Evolutionary conservation across 2,329 filamentous ascomycete species (phyloP).

Genomic region (Arthrobotrys megalospora): DNA sequence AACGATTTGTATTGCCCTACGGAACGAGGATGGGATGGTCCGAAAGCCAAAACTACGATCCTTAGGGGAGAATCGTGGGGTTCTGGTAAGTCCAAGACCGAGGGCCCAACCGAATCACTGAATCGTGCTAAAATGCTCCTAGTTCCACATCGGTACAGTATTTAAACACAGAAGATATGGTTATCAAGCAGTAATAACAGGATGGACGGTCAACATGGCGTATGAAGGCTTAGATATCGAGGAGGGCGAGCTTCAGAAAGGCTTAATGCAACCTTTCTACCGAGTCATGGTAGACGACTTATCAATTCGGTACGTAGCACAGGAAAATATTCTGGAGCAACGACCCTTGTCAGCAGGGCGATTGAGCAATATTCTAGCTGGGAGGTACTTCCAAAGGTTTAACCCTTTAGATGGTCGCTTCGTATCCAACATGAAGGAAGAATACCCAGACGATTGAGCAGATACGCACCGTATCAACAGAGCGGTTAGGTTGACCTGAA

Average conservation of each 20-base stretch:
- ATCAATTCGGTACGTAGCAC: constrained; percentile 79
- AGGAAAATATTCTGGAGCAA: constrained; percentile 83
- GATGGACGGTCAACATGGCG: constrained; percentile 75
- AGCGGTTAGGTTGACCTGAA: background rate
- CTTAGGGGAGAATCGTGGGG: constrained; percentile 54
- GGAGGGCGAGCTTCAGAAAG: constrained; percentile 73
- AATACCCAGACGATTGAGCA: constrained; percentile 85
- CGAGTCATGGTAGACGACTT: constrained; percentile 81
- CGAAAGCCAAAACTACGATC: constrained; percentile 66
- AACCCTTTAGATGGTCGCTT: constrained; percentile 78
- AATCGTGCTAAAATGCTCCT: constrained; percentile 17
- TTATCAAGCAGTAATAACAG: constrained; percentile 85
- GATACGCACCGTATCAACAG: background rate
- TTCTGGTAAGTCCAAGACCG: constrained; percentile 65
- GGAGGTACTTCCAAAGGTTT: constrained; percentile 90
- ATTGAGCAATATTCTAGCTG: constrained; percentile 77
- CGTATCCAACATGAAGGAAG: constrained; percentile 84
- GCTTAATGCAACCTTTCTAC: constrained; percentile 81
- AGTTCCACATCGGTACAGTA: constrained; percentile 83
- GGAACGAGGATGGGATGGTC: constrained; percentile 72
- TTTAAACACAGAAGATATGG: constrained; percentile 86
- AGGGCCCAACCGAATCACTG: constrained; percentile 68
- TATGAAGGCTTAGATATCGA: constrained; percentile 73
- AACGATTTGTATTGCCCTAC: constrained; percentile 72
- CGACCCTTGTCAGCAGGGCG: constrained; percentile 71